These are phyloP conservation scores for Fusarium guadeloupense DNA, from an alignment of 2,329 filamentous ascomycete genomes.

Conservation along the genomic window DNA sequence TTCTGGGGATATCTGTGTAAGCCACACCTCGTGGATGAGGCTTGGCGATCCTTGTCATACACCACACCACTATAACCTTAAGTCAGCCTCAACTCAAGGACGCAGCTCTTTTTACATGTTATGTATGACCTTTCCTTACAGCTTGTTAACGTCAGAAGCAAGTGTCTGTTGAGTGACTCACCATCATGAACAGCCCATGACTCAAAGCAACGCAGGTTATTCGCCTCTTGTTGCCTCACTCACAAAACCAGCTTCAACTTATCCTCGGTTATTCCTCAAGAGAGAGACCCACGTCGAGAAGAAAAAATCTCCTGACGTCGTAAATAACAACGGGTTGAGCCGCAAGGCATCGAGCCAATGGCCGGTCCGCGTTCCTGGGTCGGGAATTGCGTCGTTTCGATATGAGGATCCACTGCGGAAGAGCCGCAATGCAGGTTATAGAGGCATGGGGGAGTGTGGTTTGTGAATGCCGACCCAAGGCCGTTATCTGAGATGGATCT, in stretches of 20 bases:
- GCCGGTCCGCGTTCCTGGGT: constrained; percentile 1
- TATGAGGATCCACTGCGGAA: constrained; percentile 34
- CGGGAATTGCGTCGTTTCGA: constrained; percentile 35
- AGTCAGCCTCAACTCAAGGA: constrained; percentile 15
- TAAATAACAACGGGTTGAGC: constrained; percentile 30
- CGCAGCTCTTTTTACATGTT: not conserved
- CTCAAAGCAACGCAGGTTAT: not conserved
- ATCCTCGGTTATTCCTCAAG: constrained; percentile 41
- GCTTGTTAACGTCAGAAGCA: not conserved
- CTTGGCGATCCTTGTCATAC: constrained; percentile 23
- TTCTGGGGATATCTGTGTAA: not conserved
- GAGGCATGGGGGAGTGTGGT: constrained; percentile 3
- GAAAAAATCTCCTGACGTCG: constrained; percentile 36
- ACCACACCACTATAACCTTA: constrained; percentile 6
- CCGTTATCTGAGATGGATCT: constrained; percentile 34
- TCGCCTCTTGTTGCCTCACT: not conserved
- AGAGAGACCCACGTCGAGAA: constrained; percentile 20
- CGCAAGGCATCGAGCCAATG: constrained; percentile 34
- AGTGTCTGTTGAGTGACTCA: constrained; percentile 1
- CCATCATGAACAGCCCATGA: not conserved
- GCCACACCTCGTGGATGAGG: not conserved
- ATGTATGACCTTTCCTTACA: not conserved
- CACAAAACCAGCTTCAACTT: constrained; percentile 13
- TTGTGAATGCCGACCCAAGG: constrained; percentile 40
- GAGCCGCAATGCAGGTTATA: constrained; percentile 36